A percentile compares a stretch with the other conserved stretches of the same genome.
These are phyloP conservation scores for Trichosporon faecale DNA, from an alignment of 1,284 basidiomycete species.

Conservation along the genomic window DNA sequence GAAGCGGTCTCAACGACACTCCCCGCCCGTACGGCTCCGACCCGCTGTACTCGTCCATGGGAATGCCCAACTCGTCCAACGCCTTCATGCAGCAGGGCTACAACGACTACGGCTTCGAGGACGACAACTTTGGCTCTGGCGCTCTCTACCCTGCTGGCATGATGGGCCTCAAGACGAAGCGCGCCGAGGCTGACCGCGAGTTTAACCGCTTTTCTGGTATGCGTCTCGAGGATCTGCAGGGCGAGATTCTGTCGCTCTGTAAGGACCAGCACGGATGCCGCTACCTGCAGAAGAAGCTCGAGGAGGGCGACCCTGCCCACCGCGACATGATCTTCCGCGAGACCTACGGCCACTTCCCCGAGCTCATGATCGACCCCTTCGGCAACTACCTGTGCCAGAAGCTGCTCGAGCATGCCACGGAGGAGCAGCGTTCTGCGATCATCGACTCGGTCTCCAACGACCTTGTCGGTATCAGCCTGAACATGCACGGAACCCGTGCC, in stretches of 20 bases:
- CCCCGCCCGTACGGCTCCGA: constrained; percentile 47
- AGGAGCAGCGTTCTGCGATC: constrained; percentile 95
- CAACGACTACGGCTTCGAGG: constrained; percentile 65
- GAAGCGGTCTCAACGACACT: constrained; percentile 49
- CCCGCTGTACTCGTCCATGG: constrained; percentile 44
- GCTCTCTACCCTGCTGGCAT: constrained; percentile 71
- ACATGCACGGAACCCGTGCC: constrained; percentile 99
- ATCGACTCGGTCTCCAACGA: constrained; percentile 97
- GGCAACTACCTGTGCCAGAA: constrained; percentile 99
- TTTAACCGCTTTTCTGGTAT: constrained; percentile 94
- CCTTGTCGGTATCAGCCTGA: constrained; percentile 94
- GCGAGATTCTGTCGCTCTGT: constrained; percentile 88
- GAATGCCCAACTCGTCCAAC: constrained; percentile 36
- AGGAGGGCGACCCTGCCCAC: constrained; percentile 89
- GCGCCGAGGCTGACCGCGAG: constrained; percentile 86
- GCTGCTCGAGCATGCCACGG: constrained; percentile 93
- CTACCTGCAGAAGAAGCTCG: constrained; percentile 98
- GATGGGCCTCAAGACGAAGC: constrained; percentile 87
- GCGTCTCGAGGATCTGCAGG: constrained; percentile 89
- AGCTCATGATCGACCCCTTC: constrained; percentile 99
- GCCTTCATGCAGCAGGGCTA: constrained; percentile 55
- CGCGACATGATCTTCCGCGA: constrained; percentile 99
- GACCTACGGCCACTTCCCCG: constrained; percentile 95
- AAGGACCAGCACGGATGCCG: constrained; percentile 99
- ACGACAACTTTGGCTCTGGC: constrained; percentile 64